Evolutionary conservation across 345 rosid species (phyloP).

Genomic region (Reutealis trisperma): DNA sequence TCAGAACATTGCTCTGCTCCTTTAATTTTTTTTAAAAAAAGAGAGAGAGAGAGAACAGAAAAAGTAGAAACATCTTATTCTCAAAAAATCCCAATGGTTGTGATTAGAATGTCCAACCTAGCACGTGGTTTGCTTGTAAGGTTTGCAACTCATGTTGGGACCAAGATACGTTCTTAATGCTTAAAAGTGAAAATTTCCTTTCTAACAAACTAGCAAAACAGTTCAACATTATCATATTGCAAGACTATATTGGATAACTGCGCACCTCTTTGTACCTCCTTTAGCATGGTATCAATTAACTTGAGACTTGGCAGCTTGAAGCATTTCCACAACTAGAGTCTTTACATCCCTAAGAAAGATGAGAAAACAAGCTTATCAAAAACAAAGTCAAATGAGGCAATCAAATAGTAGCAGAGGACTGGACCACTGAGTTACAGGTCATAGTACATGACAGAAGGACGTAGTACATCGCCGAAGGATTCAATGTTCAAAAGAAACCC

Average conservation of each 20-base stretch:
- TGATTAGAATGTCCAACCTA: neutral
- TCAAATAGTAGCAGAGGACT: neutral
- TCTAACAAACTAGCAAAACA: neutral
- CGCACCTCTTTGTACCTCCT: conserved; percentile 12
- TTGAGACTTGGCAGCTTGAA: conserved; percentile 63
- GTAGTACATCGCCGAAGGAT: neutral
- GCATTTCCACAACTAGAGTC: conserved; percentile 87
- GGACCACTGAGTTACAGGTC: neutral
- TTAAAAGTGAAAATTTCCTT: neutral
- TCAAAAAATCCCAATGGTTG: neutral
- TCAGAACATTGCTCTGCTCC: no score
- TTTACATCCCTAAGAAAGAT: conserved; percentile 71
- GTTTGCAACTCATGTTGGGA: neutral
- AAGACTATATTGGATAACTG: neutral
- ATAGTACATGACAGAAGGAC: neutral
- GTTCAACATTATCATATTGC: neutral
- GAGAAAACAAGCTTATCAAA: conserved; percentile 22
- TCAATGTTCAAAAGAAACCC: neutral
- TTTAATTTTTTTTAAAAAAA: no score
- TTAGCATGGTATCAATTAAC: conserved; percentile 29
- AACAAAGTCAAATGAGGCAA: neutral
- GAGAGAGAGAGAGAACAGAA: neutral
- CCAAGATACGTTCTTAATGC: neutral
- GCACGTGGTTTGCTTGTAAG: neutral
- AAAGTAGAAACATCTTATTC: neutral